Conservation (phyloP, 1,139 yeast species). For the Yamadazyma dushanensis region DNA sequence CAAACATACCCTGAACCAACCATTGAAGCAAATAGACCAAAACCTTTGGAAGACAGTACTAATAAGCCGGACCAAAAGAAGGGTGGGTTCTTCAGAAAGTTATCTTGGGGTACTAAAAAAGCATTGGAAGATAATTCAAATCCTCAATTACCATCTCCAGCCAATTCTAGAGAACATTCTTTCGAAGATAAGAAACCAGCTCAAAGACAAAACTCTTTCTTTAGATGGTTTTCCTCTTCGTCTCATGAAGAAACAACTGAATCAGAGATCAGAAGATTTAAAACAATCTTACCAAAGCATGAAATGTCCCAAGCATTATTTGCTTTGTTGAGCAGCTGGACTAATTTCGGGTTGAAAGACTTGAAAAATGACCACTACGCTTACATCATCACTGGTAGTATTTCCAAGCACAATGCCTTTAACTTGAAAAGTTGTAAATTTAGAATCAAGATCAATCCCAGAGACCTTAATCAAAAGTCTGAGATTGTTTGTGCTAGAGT, state of each 20-base stretch:
- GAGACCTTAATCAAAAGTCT: constrained; percentile 44
- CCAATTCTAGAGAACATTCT: constrained; percentile 32
- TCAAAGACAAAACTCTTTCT: constrained; percentile 32
- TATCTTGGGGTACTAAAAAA: constrained; percentile 57
- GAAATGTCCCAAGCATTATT: constrained; percentile 67
- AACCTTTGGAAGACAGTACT: constrained; percentile 23
- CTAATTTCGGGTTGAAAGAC: constrained; percentile 65
- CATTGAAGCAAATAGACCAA: constrained; percentile 9
- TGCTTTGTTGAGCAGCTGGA: constrained; percentile 67
- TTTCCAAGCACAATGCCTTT: constrained; percentile 60
- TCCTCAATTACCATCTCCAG: constrained; percentile 41
- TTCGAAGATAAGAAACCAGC: constrained; percentile 31
- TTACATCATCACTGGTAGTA: constrained; percentile 55
- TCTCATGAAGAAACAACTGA: constrained; percentile 17
- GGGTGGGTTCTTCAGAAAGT: constrained; percentile 58
- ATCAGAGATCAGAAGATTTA: constrained; percentile 36
- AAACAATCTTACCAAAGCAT: constrained; percentile 48
- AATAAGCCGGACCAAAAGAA: constrained; percentile 31
- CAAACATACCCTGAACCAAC: constrained; percentile 11
- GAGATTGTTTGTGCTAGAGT: constrained; percentile 48
- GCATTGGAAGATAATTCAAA: constrained; percentile 22
- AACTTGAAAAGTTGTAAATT: constrained; percentile 66
- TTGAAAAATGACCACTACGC: constrained; percentile 47
- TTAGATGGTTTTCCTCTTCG: constrained; percentile 44
- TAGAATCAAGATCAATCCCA: constrained; percentile 49